Evolutionary conservation across 306 rosid species (phyloP).

Genomic region (Quercus wislizeni): DNA sequence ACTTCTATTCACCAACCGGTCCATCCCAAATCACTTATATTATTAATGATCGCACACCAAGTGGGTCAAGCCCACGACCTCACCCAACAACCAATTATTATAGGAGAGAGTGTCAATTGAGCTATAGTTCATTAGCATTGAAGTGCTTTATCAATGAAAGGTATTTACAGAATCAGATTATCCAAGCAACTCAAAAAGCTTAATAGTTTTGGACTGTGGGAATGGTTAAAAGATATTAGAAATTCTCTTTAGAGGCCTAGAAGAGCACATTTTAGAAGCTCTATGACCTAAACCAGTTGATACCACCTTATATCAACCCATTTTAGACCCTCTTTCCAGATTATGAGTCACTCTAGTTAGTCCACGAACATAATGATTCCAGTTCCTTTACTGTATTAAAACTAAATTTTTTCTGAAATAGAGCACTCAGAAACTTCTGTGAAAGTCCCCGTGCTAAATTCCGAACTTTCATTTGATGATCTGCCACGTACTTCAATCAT

Average conservation of each 20-base stretch:
- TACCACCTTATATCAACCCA: not conserved
- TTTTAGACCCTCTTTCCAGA: not conserved
- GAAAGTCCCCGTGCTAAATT: not conserved
- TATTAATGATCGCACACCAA: too few species aligned
- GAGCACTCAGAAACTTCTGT: not conserved
- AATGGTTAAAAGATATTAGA: not conserved
- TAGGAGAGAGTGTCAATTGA: too few species aligned
- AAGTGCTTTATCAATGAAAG: not conserved
- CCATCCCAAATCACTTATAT: not conserved
- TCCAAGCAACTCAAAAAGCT: not conserved
- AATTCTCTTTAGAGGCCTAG: not conserved
- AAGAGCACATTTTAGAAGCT: not conserved
- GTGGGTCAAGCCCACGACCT: too few species aligned
- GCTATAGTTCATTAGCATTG: not conserved
- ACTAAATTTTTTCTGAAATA: not conserved
- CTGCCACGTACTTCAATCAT: not conserved
- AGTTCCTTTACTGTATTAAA: not conserved
- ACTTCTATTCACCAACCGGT: not conserved
- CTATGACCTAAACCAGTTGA: not conserved
- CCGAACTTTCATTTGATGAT: not conserved
- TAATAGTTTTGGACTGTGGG: not conserved
- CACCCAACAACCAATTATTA: too few species aligned
- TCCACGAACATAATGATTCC: not conserved
- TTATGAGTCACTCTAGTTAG: not conserved
- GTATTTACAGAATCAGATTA: not conserved